A percentile compares a stretch with the other conserved stretches of the same genome.
Conservation (phyloP, 805 yeast species). For the Ogataea saltuana region DNA sequence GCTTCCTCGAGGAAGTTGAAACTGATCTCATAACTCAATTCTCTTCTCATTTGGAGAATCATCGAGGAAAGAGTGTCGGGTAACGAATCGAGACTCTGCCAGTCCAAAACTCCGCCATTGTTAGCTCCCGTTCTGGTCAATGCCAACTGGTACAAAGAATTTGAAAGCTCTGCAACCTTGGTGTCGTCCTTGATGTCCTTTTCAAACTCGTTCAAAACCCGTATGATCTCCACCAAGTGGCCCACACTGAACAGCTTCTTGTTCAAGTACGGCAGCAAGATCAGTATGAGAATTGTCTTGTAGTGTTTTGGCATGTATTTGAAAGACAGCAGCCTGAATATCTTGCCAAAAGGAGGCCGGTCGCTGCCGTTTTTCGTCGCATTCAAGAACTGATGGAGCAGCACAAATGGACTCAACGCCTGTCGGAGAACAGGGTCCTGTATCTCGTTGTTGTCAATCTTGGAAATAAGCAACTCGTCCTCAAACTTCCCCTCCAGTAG, state of each 20-base stretch:
- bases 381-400: conserved; percentile 50
- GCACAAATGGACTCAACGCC: conserved; percentile 70
- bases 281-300: conserved; percentile 50
- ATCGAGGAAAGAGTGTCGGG: conserved; percentile 18
- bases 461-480: conserved; percentile 44
- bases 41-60: conserved; percentile 25
- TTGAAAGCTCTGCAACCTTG: conserved; percentile 11
- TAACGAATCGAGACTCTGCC: conserved; percentile 20
- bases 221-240: conserved; percentile 28
- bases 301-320: conserved; percentile 54
- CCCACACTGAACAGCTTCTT: conserved; percentile 21
- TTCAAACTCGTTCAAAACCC: conserved; percentile 25
- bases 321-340: conserved; percentile 47
- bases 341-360: conserved; percentile 25
- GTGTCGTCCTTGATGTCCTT: conserved; percentile 9
- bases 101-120: conserved; percentile 14
- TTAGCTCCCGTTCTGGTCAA: conserved; percentile 3
- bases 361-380: conserved; percentile 32
- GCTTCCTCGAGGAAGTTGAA: conserved; percentile 28
- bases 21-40: conserved; percentile 31
- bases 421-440: conserved; percentile 60
- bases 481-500: conserved; percentile 51
- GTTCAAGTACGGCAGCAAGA: conserved; percentile 41
- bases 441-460: conserved; percentile 27
- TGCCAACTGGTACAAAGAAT: conserved; percentile 24